Base-by-base conservation (phyloP, 805 yeast species). In the Candida dendrica region DNA sequence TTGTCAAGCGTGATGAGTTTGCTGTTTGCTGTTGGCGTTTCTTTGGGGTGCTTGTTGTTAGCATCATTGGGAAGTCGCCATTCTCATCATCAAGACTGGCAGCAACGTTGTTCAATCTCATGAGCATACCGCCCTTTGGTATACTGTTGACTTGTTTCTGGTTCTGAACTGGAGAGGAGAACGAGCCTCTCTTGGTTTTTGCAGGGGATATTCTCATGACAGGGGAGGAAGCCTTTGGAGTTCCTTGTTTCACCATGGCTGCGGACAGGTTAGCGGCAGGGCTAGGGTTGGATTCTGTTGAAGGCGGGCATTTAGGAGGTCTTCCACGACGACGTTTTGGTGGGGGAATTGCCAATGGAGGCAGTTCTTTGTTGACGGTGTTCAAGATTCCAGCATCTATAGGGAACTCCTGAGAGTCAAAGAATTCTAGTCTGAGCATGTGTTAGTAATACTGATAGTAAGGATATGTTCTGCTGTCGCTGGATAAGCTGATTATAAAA, bases 251-350 rank as follows among this genome's bases (percentile, higher is more conserved):
- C 39, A 53, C 22, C 9, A 52, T 56, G 16, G 59, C 55, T 4
- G 61, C 61, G 0, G 61, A 56, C 8, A 49, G 38, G 40, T 42
- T 42, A 10, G 56, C 59, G 32, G 60, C 59, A 17, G 54, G 53
- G 22, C 51, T 46, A 3, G 49, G 44, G 2, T 34, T 22, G 9
- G 40, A 42, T 10, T 41, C 42, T 2, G 36, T 34, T 6, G 27
- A 17, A 18, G 43, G 37, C 14, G 39, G 34, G 16, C 46, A 39
- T 40, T 47, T 55, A 10, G 59, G 43, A 16, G 58, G 58, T 49
- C 61, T 55, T 7, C 61, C 61, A 45, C 59, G 56, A 34, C 58
- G 57, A 15, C 59, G 56, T 38, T 52, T 56, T 17, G 55, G 51
- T 2, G 57, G 46, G 9, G 58, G 56, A 11, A 55, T 45, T 16